Conservation (phyloP, 164 flowering plant genomes). For the Stephania yunnanensis region DNA sequence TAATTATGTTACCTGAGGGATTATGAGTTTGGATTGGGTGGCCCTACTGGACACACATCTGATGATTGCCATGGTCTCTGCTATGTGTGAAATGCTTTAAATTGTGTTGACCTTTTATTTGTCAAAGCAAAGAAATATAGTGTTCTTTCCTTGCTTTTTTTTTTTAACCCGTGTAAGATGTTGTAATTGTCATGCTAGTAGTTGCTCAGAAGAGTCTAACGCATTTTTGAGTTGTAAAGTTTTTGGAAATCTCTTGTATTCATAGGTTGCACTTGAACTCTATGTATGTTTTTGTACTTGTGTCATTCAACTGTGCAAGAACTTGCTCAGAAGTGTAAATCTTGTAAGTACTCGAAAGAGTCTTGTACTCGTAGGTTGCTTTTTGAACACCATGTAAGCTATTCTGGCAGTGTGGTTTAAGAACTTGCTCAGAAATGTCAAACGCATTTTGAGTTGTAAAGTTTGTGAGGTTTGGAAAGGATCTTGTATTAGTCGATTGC, state of each 20-base stretch:
- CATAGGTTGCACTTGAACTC: not conserved
- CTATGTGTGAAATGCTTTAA: conserved; percentile 9
- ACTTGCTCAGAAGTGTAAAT: not conserved
- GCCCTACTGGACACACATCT: conserved; percentile 28
- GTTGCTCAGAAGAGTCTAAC: not conserved
- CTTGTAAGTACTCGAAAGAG: not conserved
- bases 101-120: conserved; percentile 4
- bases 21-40: conserved; percentile 26
- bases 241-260: not conserved
- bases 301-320: not conserved
- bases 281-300: not conserved
- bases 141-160: conserved; percentile 1
- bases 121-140: not conserved
- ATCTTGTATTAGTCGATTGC: not conserved
- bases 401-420: not conserved
- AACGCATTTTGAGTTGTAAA: not conserved
- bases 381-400: not conserved
- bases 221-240: not conserved
- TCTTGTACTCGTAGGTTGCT: not conserved
- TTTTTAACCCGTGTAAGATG: not conserved
- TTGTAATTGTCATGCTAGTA: conserved; percentile 5
- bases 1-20: conserved; percentile 34
- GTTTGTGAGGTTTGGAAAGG: not conserved
- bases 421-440: not conserved
- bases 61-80: conserved; percentile 24